phyloP scores from a whole-genome alignment of 2,329 filamentous ascomycete species.

The Diaporthe helianthi region DNA sequence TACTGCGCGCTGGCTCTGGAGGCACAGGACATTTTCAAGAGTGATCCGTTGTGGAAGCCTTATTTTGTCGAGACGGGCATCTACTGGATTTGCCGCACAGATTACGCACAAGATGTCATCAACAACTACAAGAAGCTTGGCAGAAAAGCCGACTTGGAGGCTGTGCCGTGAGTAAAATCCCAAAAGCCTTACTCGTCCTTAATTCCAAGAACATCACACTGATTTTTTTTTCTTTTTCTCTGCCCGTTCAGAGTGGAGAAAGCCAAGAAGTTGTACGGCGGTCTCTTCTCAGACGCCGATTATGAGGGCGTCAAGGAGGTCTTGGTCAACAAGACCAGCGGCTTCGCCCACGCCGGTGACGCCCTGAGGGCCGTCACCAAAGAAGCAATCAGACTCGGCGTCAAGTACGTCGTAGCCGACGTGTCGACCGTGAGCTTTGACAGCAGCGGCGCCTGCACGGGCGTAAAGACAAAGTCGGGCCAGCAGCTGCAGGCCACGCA shows the following conservation, averaged over 20 bases:
- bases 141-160: constrained; percentile 48
- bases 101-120: constrained; percentile 59
- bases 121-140: constrained; percentile 59
- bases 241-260: constrained; percentile 50
- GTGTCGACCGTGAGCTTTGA: constrained; percentile 57
- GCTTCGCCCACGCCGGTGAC: constrained; percentile 70
- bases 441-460: constrained; percentile 50
- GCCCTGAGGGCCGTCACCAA: constrained; percentile 61
- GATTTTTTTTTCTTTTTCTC: background rate
- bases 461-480: constrained; percentile 57
- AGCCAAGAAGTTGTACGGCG: constrained; percentile 59
- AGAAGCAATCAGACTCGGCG: constrained; percentile 59
- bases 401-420: constrained; percentile 64
- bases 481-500: constrained; percentile 54
- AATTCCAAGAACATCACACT: background rate
- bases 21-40: constrained; percentile 67
- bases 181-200: background rate
- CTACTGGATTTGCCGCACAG: constrained; percentile 60
- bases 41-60: constrained; percentile 61
- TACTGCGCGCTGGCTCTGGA: constrained; percentile 72
- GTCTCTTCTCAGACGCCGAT: constrained; percentile 66
- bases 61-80: constrained; percentile 68
- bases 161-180: constrained; percentile 45
- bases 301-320: constrained; percentile 66
- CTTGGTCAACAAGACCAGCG: constrained; percentile 66